Evolutionary conservation across 2,329 filamentous ascomycete genomes (phyloP).

Genomic region (Dactylonectria macrodidyma): DNA sequence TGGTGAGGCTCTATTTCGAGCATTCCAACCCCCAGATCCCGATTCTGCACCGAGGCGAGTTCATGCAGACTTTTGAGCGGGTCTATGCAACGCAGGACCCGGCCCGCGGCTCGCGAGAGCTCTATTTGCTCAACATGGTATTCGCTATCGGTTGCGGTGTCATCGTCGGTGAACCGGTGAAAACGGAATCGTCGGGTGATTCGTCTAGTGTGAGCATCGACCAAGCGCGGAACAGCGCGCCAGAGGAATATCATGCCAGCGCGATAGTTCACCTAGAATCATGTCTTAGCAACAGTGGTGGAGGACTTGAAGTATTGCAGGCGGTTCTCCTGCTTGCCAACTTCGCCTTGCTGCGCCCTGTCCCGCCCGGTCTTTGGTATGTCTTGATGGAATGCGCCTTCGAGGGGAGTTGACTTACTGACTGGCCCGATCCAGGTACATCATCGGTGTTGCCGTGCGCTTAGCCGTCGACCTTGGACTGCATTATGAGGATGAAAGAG

Average conservation of each 20-base stretch:
- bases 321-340: constrained; percentile 92
- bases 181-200: constrained; percentile 60
- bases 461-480: constrained; percentile 92
- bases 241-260: constrained; percentile 96
- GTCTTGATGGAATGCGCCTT: constrained; percentile 37
- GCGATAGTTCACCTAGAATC: constrained; percentile 93
- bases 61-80: constrained; percentile 88
- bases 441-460: constrained; percentile 92
- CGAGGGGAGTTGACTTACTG: constrained; percentile 22
- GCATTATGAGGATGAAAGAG: constrained; percentile 90
- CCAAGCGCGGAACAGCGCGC: constrained; percentile 69
- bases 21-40: constrained; percentile 97
- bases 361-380: constrained; percentile 91
- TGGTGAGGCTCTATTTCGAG: constrained; percentile 92
- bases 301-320: constrained; percentile 92
- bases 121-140: constrained; percentile 97
- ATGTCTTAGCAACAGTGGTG: constrained; percentile 87
- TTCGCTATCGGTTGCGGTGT: constrained; percentile 97
- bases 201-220: constrained; percentile 49
- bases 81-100: constrained; percentile 81
- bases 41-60: constrained; percentile 89
- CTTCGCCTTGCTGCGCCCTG: constrained; percentile 90
- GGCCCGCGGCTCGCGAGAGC: constrained; percentile 80
- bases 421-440: constrained; percentile 72
- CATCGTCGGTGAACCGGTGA: constrained; percentile 79